These are phyloP conservation scores for Excoecaria agallocha DNA, from an alignment of 345 rosid species.

Conservation along the genomic window DNA sequence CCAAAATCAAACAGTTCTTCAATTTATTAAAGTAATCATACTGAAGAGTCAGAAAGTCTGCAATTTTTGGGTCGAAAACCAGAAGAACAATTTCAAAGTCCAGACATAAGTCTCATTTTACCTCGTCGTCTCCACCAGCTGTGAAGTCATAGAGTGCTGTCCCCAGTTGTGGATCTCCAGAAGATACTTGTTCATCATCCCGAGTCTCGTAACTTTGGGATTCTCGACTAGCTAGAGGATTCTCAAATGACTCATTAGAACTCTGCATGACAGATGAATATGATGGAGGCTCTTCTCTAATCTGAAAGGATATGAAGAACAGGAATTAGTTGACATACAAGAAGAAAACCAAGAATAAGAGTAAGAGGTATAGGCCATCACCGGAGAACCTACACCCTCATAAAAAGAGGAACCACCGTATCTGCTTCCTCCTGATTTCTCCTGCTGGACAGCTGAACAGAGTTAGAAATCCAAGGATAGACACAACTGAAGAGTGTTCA, in stretches of 20 bases:
- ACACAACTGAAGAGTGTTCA: too few relatives aligned
- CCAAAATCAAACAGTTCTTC: background rate
- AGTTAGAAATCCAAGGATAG: background rate
- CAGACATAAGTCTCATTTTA: conserved; percentile 23
- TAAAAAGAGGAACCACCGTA: conserved; percentile 47
- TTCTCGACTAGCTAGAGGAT: conserved; percentile 58
- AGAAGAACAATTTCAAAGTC: conserved; percentile 3
- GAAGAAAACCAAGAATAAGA: background rate
- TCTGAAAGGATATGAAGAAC: conserved; percentile 39
- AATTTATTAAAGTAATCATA: background rate
- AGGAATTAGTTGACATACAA: conserved; percentile 13
- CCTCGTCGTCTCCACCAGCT: conserved; percentile 99
- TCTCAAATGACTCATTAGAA: conserved; percentile 63
- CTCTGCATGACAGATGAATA: conserved; percentile 57
- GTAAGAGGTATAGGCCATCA: conserved; percentile 34
- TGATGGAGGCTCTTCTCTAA: conserved; percentile 91
- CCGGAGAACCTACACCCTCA: conserved; percentile 73
- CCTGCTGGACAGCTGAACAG: conserved; percentile 42
- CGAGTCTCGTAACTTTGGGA: conserved; percentile 64
- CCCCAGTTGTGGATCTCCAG: conserved; percentile 66
- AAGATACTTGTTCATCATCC: conserved; percentile 57
- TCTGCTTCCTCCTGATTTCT: conserved; percentile 54
- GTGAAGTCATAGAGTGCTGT: conserved; percentile 91
- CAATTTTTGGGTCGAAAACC: background rate
- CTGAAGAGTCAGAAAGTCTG: background rate